These are phyloP conservation scores for Speleostelium caveatum DNA, from an alignment of 78 protist genomes.

Conservation along the genomic window DNA sequence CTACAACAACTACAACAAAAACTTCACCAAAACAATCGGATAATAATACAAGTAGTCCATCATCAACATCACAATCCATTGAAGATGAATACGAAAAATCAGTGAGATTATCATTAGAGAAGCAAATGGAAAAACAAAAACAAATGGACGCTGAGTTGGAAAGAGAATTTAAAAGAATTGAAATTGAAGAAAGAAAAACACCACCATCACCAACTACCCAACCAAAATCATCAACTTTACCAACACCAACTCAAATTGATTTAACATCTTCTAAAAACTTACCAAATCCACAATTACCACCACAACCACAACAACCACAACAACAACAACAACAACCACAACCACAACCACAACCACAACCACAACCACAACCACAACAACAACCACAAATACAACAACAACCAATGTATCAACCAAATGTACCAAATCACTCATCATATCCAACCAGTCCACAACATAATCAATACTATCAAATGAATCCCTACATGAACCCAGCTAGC, in stretches of 20 bases:
- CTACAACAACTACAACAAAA: too few species aligned
- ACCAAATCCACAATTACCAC: conserved; percentile 4
- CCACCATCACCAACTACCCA: background rate
- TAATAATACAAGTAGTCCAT: background rate
- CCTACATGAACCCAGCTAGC: background rate
- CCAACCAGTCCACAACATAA: background rate
- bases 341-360: background rate
- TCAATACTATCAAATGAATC: background rate
- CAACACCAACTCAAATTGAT: too few species aligned
- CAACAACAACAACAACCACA: background rate
- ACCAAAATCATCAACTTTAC: too few species aligned
- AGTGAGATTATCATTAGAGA: conserved; percentile 2
- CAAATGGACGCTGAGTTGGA: conserved; percentile 47
- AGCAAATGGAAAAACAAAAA: conserved; percentile 48
- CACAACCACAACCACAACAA: conserved; percentile 11
- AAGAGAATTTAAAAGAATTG: conserved; percentile 54
- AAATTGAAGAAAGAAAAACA: background rate
- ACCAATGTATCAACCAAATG: background rate
- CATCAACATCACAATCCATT: background rate
- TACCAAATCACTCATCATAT: background rate
- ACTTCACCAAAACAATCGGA: too few species aligned
- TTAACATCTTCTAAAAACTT: too few species aligned
- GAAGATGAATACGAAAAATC: conserved; percentile 56
- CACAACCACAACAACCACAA: conserved; percentile 14
- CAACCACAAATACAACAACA: conserved; percentile 3